Percentiles rank a stretch among this genome's conserved stretches.
Evolutionary conservation across 768 basidiomycete species (phyloP).

Genomic region (Tulasnella sp.): DNA sequence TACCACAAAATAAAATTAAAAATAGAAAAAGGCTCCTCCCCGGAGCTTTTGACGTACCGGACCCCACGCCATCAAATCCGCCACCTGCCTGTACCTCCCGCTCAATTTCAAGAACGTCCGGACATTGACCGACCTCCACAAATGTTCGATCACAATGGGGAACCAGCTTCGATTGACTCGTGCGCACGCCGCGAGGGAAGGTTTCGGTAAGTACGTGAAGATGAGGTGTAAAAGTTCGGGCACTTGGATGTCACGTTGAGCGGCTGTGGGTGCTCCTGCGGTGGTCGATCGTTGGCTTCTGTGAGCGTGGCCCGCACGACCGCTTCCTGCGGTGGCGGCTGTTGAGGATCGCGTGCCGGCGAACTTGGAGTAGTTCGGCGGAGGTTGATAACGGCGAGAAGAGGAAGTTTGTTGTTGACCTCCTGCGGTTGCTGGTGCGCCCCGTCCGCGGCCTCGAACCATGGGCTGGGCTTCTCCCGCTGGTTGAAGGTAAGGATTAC

Average conservation of each 20-base stretch:
- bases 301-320: background rate
- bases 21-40: too few species aligned
- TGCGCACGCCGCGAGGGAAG: background rate
- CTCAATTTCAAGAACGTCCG: background rate
- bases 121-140: slow-evolving; percentile 20
- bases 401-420: background rate
- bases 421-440: background rate
- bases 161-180: slow-evolving; percentile 17
- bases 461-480: background rate
- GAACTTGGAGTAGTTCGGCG: background rate
- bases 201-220: slow-evolving; percentile 12
- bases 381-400: background rate
- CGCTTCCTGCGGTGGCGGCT: background rate
- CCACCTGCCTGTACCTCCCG: background rate
- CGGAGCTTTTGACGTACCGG: background rate
- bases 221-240: slow-evolving; percentile 22
- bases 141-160: slow-evolving; percentile 20
- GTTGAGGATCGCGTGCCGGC: background rate
- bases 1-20: background rate
- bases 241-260: slow-evolving; percentile 14
- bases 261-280: background rate
- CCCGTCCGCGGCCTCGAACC: background rate
- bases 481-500: background rate
- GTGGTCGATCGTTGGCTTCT: background rate
- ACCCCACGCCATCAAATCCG: background rate